Evolutionary conservation across 352 stramenopile species (phyloP).

Genomic region (Blastocystis sp.): DNA sequence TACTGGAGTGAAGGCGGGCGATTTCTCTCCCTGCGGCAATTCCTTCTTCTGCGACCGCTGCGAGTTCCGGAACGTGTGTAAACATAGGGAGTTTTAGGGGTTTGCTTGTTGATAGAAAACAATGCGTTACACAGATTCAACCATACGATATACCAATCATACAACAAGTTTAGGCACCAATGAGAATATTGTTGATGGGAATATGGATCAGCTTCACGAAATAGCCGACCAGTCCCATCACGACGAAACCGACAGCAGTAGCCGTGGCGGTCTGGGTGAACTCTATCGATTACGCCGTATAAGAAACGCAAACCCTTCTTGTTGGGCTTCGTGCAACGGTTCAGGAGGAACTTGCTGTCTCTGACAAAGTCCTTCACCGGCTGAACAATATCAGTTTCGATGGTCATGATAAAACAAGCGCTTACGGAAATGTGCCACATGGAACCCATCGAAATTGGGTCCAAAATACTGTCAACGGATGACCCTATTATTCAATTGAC

Average conservation of each 20-base stretch:
- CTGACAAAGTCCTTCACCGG: conserved; percentile 88
- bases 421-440: neutral
- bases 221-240: conserved; percentile 99
- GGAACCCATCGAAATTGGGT: neutral
- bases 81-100: neutral
- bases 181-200: conserved; percentile 99
- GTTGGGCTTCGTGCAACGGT: conserved; percentile 97
- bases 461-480: neutral
- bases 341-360: conserved; percentile 89
- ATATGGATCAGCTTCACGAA: conserved; percentile 99
- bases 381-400: conserved; percentile 71
- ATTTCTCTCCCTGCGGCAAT: neutral
- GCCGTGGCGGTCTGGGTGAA: conserved; percentile 84
- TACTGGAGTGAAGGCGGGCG: neutral
- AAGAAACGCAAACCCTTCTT: conserved; percentile 73
- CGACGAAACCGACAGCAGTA: conserved; percentile 88
- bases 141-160: conserved; percentile 28
- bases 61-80: conserved; percentile 29
- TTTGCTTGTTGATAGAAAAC: neutral
- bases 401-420: neutral
- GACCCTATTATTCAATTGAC: neutral
- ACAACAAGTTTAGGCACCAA: conserved; percentile 68
- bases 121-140: neutral
- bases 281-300: conserved; percentile 65
- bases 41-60: conserved; percentile 24